Base-by-base conservation (phyloP, 202 grass and related monocot species). In the Schoenoplectus tabernaemontani region DNA sequence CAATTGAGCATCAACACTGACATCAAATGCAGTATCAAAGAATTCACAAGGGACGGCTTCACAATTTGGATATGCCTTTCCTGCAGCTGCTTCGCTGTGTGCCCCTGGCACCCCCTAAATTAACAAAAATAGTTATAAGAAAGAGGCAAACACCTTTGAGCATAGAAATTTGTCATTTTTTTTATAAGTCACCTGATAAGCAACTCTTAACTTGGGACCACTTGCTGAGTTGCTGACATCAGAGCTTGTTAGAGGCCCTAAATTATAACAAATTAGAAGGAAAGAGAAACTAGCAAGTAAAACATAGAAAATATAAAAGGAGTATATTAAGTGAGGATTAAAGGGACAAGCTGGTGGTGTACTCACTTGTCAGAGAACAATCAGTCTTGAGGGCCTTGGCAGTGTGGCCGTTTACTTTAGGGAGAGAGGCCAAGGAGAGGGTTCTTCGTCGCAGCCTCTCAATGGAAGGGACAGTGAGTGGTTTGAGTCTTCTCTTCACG, bases 41-140 rank as follows among this genome's bases (percentile, higher is more conserved):
- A 88, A 87, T 85, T 97, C 91, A 23, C 95, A 97, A 17, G 95
- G 95, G 82, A 97, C 86, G 2, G 91, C 85, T 70, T 92, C 89
- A 62, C 95, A 97, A 73, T 92, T 92, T 4, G 91, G 89, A 58
- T 97, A 97, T 0, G 89, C 95, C 79, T 92, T 97, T 44, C 64
- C 90, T 9, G 91, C 95, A 20, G 91, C 95, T 1, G 87, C 88
- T 89, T 97, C 91, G 0, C 95, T 97, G 60, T 94, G 90, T 1
- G 91, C 91, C 76, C 95, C 95, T 19, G 91, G 84, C 26, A 85
- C 86, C 3, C 95, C 95, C 95, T 97, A 76, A 78, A 79, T 78
- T 10, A 39, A 13, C 42, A 32, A 57, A 42, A 17, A 78, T 15
- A 54, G 26, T 16, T 10, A 72, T 26, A 56, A 32, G 7, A 75